Conservation (phyloP, 2,329 filamentous ascomycete species). For the Monosporascus ibericus region DNA sequence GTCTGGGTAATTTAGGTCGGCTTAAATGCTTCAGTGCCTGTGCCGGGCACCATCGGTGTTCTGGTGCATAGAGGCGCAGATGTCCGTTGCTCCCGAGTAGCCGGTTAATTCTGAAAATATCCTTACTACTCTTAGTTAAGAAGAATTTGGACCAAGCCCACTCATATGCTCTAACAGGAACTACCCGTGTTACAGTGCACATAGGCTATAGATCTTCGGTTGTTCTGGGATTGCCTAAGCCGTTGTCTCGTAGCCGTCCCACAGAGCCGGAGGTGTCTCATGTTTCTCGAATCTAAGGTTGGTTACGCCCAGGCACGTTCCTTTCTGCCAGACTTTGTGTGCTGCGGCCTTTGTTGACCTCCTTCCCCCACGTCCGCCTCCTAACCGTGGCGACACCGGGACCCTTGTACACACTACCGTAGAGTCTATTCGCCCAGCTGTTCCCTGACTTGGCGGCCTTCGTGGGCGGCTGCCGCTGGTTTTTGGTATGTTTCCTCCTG, state of each 20-base stretch:
- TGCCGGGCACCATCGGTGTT: too few relatives aligned
- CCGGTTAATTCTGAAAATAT: too few relatives aligned
- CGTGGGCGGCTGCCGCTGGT: constrained; percentile 9
- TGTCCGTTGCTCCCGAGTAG: too few relatives aligned
- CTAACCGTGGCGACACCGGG: constrained; percentile 49
- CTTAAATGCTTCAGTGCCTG: too few relatives aligned
- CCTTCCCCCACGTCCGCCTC: constrained; percentile 43
- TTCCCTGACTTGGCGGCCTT: constrained; percentile 41
- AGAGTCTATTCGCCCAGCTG: constrained; percentile 50
- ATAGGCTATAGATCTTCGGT: too few relatives aligned
- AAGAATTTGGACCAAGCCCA: too few relatives aligned
- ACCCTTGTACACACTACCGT: constrained; percentile 54
- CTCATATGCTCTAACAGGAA: too few relatives aligned
- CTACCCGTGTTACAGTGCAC: too few relatives aligned
- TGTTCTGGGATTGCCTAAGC: too few relatives aligned
- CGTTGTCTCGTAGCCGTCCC: background rate
- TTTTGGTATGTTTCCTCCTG: constrained; percentile 27
- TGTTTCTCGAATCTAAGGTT: constrained; percentile 16
- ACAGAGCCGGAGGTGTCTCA: background rate
- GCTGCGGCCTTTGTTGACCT: constrained; percentile 29
- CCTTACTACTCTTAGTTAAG: too few relatives aligned
- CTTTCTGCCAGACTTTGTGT: constrained; percentile 28
- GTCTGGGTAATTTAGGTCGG: too few relatives aligned
- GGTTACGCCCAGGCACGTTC: constrained; percentile 26
- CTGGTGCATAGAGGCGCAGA: too few relatives aligned